A percentile compares a stretch with the other conserved stretches of the same genome.
Evolutionary conservation across 2,329 filamentous ascomycete genomes (phyloP).

Genomic region (Apiospora hydei): DNA sequence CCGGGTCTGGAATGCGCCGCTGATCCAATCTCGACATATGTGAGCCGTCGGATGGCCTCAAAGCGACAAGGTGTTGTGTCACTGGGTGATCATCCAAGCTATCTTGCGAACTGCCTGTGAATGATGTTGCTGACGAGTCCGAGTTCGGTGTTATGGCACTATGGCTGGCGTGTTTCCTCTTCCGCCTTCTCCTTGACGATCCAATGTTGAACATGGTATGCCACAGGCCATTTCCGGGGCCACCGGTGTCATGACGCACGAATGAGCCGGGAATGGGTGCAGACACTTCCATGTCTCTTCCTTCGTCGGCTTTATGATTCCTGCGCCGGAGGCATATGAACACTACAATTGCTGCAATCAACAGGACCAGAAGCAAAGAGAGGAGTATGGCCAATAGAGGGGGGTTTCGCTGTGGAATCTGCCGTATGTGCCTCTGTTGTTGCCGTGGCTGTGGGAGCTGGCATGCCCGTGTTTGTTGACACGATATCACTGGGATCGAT

Average conservation of each 20-base stretch:
- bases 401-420: not conserved
- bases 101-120: not conserved
- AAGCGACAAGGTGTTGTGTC: not conserved
- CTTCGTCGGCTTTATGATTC: constrained; percentile 30
- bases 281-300: constrained; percentile 35
- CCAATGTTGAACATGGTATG: constrained; percentile 34
- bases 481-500: not conserved
- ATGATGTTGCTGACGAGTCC: not conserved
- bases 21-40: not conserved
- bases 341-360: constrained; percentile 33
- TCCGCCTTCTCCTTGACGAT: not conserved
- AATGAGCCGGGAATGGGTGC: constrained; percentile 41
- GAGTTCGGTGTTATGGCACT: constrained; percentile 21
- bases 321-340: constrained; percentile 37
- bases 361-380: constrained; percentile 33
- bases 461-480: not conserved
- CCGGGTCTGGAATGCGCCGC: not conserved
- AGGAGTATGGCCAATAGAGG: constrained; percentile 37
- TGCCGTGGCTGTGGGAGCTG: constrained; percentile 21
- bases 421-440: not conserved
- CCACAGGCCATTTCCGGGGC: constrained; percentile 28
- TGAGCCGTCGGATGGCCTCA: not conserved
- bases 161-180: not conserved
- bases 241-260: constrained; percentile 32
- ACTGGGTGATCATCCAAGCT: not conserved